Percentiles rank a stretch among this genome's conserved stretches.
phyloP scores from a whole-genome alignment of 1,284 basidiomycete genomes.

The Megacollybia platyphylla region DNA sequence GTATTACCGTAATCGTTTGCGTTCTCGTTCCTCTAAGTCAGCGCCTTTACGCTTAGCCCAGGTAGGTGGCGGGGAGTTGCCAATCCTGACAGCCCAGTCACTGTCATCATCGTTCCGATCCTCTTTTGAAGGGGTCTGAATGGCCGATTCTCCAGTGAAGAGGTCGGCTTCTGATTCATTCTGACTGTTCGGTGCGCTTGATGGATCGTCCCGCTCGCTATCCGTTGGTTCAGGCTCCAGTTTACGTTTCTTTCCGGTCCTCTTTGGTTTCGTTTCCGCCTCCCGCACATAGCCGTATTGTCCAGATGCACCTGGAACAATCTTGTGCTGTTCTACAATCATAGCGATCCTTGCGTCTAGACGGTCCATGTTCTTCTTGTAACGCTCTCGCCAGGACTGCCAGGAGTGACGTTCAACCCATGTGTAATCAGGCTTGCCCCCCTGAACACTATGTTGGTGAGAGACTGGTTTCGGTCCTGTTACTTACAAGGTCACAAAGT shows the following conservation, averaged over 20 bases:
- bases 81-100: conserved; percentile 55
- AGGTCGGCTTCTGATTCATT: too few species aligned
- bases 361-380: conserved; percentile 64
- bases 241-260: conserved; percentile 32
- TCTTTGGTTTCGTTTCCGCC: conserved; percentile 51
- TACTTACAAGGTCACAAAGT: not conserved
- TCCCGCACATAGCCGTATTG: conserved; percentile 68
- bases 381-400: conserved; percentile 79
- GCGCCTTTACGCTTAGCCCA: conserved; percentile 50
- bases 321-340: conserved; percentile 57
- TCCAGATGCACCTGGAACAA: conserved; percentile 54
- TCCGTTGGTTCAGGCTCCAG: too few species aligned
- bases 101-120: conserved; percentile 37
- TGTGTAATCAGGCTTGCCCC: conserved; percentile 43
- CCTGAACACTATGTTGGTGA: conserved; percentile 4
- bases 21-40: conserved; percentile 18
- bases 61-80: conserved; percentile 44
- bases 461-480: not conserved
- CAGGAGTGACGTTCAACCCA: conserved; percentile 77
- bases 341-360: conserved; percentile 49
- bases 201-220: too few species aligned
- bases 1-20: conserved; percentile 8
- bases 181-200: too few species aligned
- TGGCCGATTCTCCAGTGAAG: too few species aligned
- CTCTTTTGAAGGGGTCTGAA: conserved; percentile 20